A percentile compares a stretch with the other conserved stretches of the same genome.
phyloP scores from a whole-genome alignment of 495 filamentous ascomycete species.

The Aspergillus campestris region DNA sequence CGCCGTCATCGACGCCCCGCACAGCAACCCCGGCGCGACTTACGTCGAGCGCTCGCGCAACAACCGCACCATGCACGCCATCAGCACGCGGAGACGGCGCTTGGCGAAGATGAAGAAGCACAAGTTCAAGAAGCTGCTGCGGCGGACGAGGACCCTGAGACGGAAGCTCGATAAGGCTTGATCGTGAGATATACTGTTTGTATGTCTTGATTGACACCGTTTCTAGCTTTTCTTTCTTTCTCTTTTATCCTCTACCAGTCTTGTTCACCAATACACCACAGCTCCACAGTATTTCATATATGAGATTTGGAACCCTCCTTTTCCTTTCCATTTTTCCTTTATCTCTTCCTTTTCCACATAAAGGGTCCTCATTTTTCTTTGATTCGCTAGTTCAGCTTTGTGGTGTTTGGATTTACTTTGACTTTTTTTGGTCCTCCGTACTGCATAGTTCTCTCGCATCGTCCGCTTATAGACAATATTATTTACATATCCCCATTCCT shows the following conservation, averaged over 20 bases:
- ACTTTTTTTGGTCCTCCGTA: neutral
- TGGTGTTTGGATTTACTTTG: neutral
- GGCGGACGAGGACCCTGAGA: slow-evolving; percentile 78
- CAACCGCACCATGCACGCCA: slow-evolving; percentile 44
- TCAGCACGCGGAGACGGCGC: slow-evolving; percentile 81
- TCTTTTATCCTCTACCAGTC: neutral
- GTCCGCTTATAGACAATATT: too few relatives aligned
- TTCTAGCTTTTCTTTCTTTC: slow-evolving; percentile 5
- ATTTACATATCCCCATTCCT: neutral
- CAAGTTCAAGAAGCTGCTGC: slow-evolving; percentile 99
- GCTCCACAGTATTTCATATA: neutral
- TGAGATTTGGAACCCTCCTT: neutral
- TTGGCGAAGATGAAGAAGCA: slow-evolving; percentile 99
- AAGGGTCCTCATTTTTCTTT: neutral
- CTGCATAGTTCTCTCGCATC: too few relatives aligned
- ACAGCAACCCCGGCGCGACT: slow-evolving; percentile 22
- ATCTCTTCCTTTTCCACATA: neutral
- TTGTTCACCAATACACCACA: too few relatives aligned
- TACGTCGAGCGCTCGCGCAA: slow-evolving; percentile 35
- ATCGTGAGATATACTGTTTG: slow-evolving; percentile 5
- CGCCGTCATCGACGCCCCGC: slow-evolving; percentile 27
- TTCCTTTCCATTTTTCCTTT: slow-evolving; percentile 1
- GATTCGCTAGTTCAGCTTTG: neutral
- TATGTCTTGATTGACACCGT: slow-evolving; percentile 4
- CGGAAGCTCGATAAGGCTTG: slow-evolving; percentile 67